Conservation (phyloP, 768 basidiomycete genomes). For the Trametes maxima region DNA sequence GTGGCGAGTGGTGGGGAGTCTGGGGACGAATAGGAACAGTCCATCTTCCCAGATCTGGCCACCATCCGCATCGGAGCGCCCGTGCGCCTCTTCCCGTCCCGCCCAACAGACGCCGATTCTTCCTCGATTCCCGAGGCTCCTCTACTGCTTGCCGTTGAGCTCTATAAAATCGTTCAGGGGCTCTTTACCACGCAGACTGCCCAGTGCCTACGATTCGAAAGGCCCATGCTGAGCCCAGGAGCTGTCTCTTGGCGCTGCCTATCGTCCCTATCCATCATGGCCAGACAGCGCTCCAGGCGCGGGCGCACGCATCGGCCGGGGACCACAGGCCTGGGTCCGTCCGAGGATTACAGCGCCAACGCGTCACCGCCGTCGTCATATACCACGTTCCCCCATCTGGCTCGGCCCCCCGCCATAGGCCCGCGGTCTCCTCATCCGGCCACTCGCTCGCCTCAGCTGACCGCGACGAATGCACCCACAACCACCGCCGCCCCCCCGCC, state of each 20-base stretch:
- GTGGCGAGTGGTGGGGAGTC: background rate
- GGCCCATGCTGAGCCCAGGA: no score
- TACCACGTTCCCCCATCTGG: background rate
- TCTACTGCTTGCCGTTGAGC: no score
- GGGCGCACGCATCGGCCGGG: background rate
- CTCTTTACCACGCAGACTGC: no score
- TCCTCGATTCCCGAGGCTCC: no score
- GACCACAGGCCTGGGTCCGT: background rate
- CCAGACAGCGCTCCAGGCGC: background rate
- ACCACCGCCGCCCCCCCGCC: background rate
- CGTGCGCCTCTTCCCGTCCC: background rate
- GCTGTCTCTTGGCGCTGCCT: no score
- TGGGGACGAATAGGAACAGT: background rate
- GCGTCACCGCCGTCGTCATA: background rate
- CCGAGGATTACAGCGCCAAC: background rate
- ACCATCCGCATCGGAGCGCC: constrained; percentile 17
- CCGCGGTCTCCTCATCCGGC: no score
- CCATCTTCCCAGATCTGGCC: background rate
- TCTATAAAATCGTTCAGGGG: no score
- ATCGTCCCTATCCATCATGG: background rate
- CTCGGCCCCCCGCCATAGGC: background rate
- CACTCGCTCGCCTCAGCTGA: no score
- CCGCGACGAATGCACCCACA: constrained; percentile 9
- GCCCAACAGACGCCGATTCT: background rate
- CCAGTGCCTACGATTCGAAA: no score